A percentile compares a stretch with the other conserved stretches of the same genome.
phyloP scores from a whole-genome alignment of 192 early-diverging fungal species.

The Pilaira anomala region DNA sequence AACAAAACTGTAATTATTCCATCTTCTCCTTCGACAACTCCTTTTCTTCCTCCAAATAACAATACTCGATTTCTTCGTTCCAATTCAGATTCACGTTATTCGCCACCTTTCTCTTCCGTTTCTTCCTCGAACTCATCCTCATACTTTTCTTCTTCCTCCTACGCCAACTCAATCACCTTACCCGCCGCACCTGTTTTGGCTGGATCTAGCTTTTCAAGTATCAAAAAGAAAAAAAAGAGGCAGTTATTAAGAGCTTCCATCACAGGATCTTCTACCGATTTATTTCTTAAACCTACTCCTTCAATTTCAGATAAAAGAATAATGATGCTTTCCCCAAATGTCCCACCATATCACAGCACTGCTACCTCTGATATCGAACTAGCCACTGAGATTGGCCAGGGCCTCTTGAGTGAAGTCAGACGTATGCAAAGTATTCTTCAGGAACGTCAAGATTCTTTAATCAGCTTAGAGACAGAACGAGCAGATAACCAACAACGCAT shows the following conservation, averaged over 20 bases:
- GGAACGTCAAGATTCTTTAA: conserved; percentile 30
- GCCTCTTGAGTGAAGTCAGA: conserved; percentile 33
- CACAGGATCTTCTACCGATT: neutral
- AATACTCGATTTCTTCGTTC: too few species aligned
- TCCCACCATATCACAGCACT: conserved; percentile 12
- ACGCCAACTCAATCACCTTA: conserved; percentile 5
- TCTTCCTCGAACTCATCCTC: conserved; percentile 3
- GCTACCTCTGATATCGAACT: conserved; percentile 33
- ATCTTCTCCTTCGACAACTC: neutral
- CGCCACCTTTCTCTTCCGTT: conserved; percentile 5
- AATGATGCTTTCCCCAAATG: conserved; percentile 11
- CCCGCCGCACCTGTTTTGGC: conserved; percentile 8
- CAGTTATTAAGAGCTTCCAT: conserved; percentile 4
- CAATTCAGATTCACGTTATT: neutral
- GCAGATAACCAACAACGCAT: conserved; percentile 18
- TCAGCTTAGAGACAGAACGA: conserved; percentile 20
- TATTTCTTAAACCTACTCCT: conserved; percentile 5
- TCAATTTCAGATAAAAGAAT: neutral
- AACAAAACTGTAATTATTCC: neutral
- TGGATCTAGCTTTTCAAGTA: conserved; percentile 1
- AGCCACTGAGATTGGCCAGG: conserved; percentile 38
- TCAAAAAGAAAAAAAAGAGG: conserved; percentile 17
- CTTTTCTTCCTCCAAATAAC: too few species aligned
- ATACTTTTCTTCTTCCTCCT: neutral
- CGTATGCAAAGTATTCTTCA: conserved; percentile 33